Conservation (phyloP, 805 yeast species). For the Kazachstania martiniae region DNA sequence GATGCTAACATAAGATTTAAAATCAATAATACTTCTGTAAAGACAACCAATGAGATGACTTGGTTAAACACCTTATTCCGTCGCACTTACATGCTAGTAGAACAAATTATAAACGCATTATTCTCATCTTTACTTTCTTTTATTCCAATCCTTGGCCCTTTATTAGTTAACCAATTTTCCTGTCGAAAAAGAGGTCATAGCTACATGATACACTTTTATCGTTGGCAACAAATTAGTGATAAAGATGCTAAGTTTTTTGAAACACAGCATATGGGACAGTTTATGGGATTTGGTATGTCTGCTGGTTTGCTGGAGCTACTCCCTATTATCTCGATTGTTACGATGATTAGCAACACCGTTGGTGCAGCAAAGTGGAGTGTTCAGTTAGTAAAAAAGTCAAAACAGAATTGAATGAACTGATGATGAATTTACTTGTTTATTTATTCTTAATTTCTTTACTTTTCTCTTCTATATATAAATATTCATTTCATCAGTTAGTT, state of each 20-base stretch:
- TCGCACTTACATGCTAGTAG: background rate
- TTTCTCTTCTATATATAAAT: slow-evolving; percentile 1
- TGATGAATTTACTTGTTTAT: background rate
- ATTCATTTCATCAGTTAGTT: background rate
- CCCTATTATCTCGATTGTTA: slow-evolving; percentile 43
- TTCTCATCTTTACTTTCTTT: slow-evolving; percentile 6
- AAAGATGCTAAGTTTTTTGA: slow-evolving; percentile 27
- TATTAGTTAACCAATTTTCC: slow-evolving; percentile 17
- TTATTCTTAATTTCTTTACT: background rate
- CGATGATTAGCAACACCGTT: slow-evolving; percentile 45
- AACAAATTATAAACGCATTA: slow-evolving; percentile 1
- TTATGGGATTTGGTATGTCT: slow-evolving; percentile 40
- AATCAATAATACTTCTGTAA: no score
- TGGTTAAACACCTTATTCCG: background rate
- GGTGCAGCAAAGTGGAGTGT: slow-evolving; percentile 59
- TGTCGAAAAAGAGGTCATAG: slow-evolving; percentile 21
- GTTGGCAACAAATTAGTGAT: slow-evolving; percentile 11
- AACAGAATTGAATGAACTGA: background rate
- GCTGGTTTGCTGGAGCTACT: slow-evolving; percentile 41
- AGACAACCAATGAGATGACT: background rate
- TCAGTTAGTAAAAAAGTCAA: background rate
- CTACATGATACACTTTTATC: slow-evolving; percentile 19
- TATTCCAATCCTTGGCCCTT: slow-evolving; percentile 28
- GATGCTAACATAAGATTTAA: slow-evolving; percentile 2
- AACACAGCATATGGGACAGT: slow-evolving; percentile 29